Conservation (phyloP, 2,329 filamentous ascomycete species). For the Fusarium clavum region DNA sequence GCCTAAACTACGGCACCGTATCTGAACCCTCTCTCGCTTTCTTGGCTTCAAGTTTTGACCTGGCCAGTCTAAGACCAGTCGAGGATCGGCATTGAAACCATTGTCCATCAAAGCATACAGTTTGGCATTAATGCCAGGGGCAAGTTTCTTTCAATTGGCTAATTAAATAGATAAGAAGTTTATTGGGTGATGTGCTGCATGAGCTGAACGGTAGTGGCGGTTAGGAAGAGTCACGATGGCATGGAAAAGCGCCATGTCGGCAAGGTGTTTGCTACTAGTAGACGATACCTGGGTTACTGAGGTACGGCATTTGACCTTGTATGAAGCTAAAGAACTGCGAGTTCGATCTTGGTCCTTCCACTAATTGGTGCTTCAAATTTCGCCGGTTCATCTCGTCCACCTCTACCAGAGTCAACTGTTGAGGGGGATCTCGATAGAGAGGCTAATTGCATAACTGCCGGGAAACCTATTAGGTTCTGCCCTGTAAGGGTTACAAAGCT, state of each 20-base stretch:
- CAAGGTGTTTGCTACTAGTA: background rate
- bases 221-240: conserved; percentile 26
- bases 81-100: conserved; percentile 3
- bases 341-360: fast-evolving
- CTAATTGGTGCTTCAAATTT: background rate
- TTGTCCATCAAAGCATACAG: conserved; percentile 18
- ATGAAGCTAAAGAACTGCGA: fast-evolving
- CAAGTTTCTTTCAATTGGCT: conserved; percentile 22
- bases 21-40: background rate
- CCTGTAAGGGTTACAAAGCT: background rate
- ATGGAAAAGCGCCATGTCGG: conserved; percentile 34
- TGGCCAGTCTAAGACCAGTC: conserved; percentile 13
- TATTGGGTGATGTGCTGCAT: conserved; percentile 19
- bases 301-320: background rate
- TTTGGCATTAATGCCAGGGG: conserved; percentile 30
- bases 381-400: background rate
- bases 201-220: conserved; percentile 37
- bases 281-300: background rate
- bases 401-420: too few relatives aligned
- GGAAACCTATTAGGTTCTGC: background rate
- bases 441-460: background rate
- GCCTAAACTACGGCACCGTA: conserved; percentile 13
- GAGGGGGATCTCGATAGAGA: background rate
- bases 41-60: background rate
- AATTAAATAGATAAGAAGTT: conserved; percentile 1